Conservation (phyloP, 495 filamentous ascomycete species). For the Penicillium manginii region DNA sequence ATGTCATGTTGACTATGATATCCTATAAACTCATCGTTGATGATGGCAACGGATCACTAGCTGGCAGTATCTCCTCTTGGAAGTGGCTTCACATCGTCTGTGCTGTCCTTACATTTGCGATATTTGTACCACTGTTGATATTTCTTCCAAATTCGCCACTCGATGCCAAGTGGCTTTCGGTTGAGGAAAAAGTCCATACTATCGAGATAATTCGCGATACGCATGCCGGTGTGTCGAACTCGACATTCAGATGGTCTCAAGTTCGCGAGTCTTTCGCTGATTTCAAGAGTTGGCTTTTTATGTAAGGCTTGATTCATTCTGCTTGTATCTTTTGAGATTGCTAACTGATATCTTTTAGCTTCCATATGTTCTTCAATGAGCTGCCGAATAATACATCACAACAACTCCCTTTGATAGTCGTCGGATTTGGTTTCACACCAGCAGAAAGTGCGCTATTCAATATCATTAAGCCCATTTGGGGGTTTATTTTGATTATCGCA, state of each 20-base stretch:
- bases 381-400: constrained; percentile 13
- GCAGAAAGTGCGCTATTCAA: constrained; percentile 14
- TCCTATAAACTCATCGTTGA: constrained; percentile 12
- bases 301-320: background rate
- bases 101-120: constrained; percentile 7
- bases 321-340: background rate
- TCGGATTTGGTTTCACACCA: constrained; percentile 14
- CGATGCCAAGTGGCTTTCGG: constrained; percentile 13
- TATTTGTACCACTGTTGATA: constrained; percentile 12
- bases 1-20: constrained; percentile 13
- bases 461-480: constrained; percentile 13
- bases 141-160: constrained; percentile 11
- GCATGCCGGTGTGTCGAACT: constrained; percentile 7
- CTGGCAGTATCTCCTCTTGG: constrained; percentile 10
- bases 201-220: constrained; percentile 14
- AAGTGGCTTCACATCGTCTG: constrained; percentile 17
- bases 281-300: constrained; percentile 14
- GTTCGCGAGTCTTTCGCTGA: constrained; percentile 11
- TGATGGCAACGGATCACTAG: constrained; percentile 1
- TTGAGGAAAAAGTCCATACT: constrained; percentile 14
- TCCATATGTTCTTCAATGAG: constrained; percentile 17
- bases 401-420: constrained; percentile 11
- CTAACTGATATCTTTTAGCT: background rate
- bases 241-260: constrained; percentile 9
- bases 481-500: constrained; percentile 7